Conservation (phyloP, 345 rosid species). For the Mercurialis annua region DNA sequence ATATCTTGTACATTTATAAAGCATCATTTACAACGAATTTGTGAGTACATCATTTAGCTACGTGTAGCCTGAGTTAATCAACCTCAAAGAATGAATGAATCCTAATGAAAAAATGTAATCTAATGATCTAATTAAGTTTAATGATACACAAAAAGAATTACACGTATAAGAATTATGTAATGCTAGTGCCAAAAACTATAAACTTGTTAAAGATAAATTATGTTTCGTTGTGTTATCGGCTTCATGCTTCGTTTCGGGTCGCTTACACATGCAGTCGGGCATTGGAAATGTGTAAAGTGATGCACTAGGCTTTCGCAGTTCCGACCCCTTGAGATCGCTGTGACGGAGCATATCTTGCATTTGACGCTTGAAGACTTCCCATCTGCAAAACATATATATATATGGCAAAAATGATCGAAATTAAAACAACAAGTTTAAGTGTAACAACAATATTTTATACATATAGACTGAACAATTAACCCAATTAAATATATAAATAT, state of each 20-base stretch:
- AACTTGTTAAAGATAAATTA: not conserved
- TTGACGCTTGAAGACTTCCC: slow-evolving; percentile 78
- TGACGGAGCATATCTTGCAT: slow-evolving; percentile 77
- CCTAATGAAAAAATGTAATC: slow-evolving; percentile 19
- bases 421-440: too few species aligned
- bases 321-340: slow-evolving; percentile 69
- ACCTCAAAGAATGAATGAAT: slow-evolving; percentile 15
- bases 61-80: not conserved
- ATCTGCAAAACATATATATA: slow-evolving; percentile 37
- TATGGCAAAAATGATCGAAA: not conserved
- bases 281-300: slow-evolving; percentile 86
- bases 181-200: not conserved
- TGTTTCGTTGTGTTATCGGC: slow-evolving; percentile 17
- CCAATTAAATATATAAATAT: too few species aligned
- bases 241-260: slow-evolving; percentile 25
- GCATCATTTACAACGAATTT: slow-evolving; percentile 18
- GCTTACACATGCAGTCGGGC: slow-evolving; percentile 97
- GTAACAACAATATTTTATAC: too few species aligned
- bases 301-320: slow-evolving; percentile 57
- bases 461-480: too few species aligned
- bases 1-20: not conserved
- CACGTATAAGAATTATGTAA: not conserved
- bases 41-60: not conserved
- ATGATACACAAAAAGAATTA: slow-evolving; percentile 8
- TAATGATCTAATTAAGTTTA: not conserved